Evolutionary conservation across 2,329 filamentous ascomycete genomes (phyloP).

Genomic region (Penicillium brasilianum): DNA sequence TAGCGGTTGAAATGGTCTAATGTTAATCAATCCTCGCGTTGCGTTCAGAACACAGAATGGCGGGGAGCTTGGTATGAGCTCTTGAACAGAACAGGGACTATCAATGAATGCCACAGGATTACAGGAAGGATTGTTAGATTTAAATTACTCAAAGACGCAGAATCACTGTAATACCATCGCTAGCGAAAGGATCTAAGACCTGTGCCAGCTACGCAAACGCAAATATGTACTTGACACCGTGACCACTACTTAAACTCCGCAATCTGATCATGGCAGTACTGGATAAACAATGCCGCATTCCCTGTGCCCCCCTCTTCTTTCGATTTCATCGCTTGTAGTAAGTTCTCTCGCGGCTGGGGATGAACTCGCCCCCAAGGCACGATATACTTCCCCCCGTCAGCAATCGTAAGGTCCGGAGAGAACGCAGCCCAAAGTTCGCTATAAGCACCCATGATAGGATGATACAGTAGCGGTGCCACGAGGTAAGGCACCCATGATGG

Average conservation of each 20-base stretch:
- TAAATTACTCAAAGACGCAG: too few relatives aligned
- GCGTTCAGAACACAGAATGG: not conserved
- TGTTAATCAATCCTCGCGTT: not conserved
- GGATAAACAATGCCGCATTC: conserved; percentile 22
- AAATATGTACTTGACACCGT: not conserved
- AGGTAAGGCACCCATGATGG: conserved; percentile 8
- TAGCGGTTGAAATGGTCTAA: not conserved
- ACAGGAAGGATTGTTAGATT: too few relatives aligned
- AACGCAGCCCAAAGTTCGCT: conserved; percentile 18
- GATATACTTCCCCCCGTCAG: conserved; percentile 17
- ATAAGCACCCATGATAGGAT: conserved; percentile 14
- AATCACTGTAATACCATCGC: too few relatives aligned
- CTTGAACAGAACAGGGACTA: too few relatives aligned
- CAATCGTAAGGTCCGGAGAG: conserved; percentile 7
- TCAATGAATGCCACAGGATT: too few relatives aligned
- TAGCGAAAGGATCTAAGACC: too few relatives aligned
- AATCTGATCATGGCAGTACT: conserved; percentile 16
- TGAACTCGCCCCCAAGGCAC: conserved; percentile 19
- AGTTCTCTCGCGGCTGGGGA: conserved; percentile 11
- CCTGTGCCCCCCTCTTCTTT: conserved; percentile 12
- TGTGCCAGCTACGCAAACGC: too few relatives aligned
- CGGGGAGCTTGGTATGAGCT: too few relatives aligned
- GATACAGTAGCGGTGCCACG: conserved; percentile 9
- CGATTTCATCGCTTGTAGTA: conserved; percentile 13
- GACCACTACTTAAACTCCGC: not conserved